Base-by-base conservation (phyloP, 2,329 filamentous ascomycete genomes). In the Colletotrichum theobromicola region DNA sequence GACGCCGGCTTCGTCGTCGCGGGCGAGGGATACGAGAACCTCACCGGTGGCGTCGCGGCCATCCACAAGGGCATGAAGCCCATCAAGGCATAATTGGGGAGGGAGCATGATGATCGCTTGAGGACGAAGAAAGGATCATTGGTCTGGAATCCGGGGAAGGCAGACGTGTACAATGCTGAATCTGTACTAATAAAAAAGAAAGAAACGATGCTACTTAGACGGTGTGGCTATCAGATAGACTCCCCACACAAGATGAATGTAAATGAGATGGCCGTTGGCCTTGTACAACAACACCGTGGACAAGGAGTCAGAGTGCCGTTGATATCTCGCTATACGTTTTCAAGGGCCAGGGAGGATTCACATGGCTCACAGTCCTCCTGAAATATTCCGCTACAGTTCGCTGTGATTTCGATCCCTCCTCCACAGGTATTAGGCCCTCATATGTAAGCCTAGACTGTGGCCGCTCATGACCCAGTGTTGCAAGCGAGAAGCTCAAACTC, bases 31-130 rank as follows among this genome's bases (percentile, higher is more conserved):
- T 99, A 94, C 85, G 96, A 98, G 87, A 93, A 99, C 83, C 84
- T 99, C 81, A 98, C 95, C 0, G 93, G 94, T 57, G 97, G 97
- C 0, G 95, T 99, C 82, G 97, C 97, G 6, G 96, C 96, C 67
- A 97, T 99, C 77, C 97, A 99, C 83, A 98, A 96, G 88, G 97
- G 96, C 10, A 93, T 99, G 80, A 99, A 99, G 88, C 96, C 91
- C 7, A 75, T 90, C 42, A 50, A 50, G 10, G 69, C 70, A 3
- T 69, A 53, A 63, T 2, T 4, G 9, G 9, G 21, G 9, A 24
- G 28, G n/a, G n/a, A n/a, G 7, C 12, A n/a, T 5, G 13, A 10
- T 16, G 26, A 64, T 21, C 30, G 26, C 24, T 34, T 10, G 42
- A 30, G 37, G 42, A 67, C 9, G 26, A 26, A 66, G 24, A 55